Evolutionary conservation across 1,139 yeast genomes (phyloP), one percentile per base, ranked within the genome.

Genomic region (Kazachstania sp.): DNA sequence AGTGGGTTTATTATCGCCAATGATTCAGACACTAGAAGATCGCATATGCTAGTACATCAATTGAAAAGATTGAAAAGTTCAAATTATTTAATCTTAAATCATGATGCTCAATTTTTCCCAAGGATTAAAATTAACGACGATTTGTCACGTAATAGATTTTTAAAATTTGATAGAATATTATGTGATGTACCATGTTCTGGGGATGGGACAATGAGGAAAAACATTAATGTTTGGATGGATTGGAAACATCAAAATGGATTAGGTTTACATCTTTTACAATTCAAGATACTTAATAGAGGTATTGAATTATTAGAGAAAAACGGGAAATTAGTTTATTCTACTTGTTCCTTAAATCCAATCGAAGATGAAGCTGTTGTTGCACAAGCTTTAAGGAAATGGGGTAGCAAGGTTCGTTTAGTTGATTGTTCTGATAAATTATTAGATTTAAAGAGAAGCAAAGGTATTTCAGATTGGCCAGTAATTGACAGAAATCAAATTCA

Each of bases 131-230:
- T 80, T 19, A 64, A 64, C 42, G 56, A 57, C 23, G 54, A 56
- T n/a, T 52, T 54, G 11, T 65, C 63, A 34, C 69, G 68, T 39
- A 68, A 67, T 37, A 72, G 73, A 29, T 73, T 69, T 56, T 67
- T 83, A 54, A 85, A 83, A 66, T 92, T 86, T 65, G 98, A 92
- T 69, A 78, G 98, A 63, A 80, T 92, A 49, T 74, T 92, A 54
- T 92, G 97, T 72, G 99, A 92, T 68, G 99, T 92, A 26, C 99
- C 99, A 47, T 92, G 99, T 72, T 86, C 97, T 23, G 99, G 99
- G 55, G 99, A 92, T 67, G 99, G 95, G 49, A 94, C 99, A 43
- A 86, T 92, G 95, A 80, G 99, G 64, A 92, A 92, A 71, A 92
- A 92, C 63, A 77, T 88, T 57, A 86, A 86, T 62, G 95, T 92